Percentiles rank a stretch among this genome's conserved stretches.
Conservation (phyloP, 2,329 filamentous ascomycete genomes). For the Venturiaceae sp. region DNA sequence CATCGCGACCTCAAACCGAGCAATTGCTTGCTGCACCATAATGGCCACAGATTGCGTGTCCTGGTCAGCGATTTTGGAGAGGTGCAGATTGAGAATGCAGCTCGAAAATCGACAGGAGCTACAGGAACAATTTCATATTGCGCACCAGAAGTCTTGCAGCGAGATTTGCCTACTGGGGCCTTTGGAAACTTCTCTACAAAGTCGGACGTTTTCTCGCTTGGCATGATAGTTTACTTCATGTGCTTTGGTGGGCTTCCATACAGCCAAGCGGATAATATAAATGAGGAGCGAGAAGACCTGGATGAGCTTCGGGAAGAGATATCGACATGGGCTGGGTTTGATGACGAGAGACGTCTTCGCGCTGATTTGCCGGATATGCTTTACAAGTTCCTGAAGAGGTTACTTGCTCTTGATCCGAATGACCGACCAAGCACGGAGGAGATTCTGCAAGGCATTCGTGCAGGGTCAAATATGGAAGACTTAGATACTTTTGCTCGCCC, state of each 20-base stretch:
- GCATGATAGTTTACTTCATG: slow-evolving; percentile 98
- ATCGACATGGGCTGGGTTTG: slow-evolving; percentile 75
- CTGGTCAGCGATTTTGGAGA: slow-evolving; percentile 97
- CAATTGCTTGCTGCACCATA: slow-evolving; percentile 82
- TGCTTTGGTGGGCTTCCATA: slow-evolving; percentile 91
- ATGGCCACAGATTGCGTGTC: slow-evolving; percentile 61
- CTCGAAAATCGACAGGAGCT: slow-evolving; percentile 80
- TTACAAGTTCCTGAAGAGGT: slow-evolving; percentile 71
- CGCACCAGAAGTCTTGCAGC: slow-evolving; percentile 80
- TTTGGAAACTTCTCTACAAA: slow-evolving; percentile 95
- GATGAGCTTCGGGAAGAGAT: slow-evolving; percentile 82
- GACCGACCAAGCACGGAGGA: slow-evolving; percentile 79
- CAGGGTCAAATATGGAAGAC: slow-evolving; percentile 44
- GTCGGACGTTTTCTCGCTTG: slow-evolving; percentile 94
- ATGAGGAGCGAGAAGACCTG: slow-evolving; percentile 88
- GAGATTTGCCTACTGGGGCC: slow-evolving; percentile 49
- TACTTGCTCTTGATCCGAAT: slow-evolving; percentile 67
- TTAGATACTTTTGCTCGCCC: slow-evolving; percentile 12
- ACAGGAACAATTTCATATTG: slow-evolving; percentile 98
- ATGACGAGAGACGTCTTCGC: slow-evolving; percentile 62
- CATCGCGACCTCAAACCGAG: slow-evolving; percentile 93
- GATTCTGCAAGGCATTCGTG: slow-evolving; percentile 69
- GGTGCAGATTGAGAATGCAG: slow-evolving; percentile 74
- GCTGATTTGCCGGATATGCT: slow-evolving; percentile 78
- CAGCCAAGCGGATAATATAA: slow-evolving; percentile 66